A percentile compares a stretch with the other conserved stretches of the same genome.
Conservation (phyloP, 352 stramenopile genomes). For the Phytophthora cactorum region DNA sequence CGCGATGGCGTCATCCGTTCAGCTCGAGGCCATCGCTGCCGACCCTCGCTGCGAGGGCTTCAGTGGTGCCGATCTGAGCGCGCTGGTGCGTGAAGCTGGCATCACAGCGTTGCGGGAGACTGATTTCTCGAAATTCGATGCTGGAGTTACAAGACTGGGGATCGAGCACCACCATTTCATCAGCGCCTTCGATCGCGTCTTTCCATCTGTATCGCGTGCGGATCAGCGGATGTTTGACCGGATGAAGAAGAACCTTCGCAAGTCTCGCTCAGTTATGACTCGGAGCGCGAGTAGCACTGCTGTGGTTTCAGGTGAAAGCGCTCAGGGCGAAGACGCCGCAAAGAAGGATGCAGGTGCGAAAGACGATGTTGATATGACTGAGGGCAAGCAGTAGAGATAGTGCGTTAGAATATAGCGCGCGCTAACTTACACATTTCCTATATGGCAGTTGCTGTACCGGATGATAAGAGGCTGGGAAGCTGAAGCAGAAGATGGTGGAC, state of each 20-base stretch:
- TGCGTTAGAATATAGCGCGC: conserved; percentile 20
- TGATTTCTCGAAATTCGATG: conserved; percentile 45
- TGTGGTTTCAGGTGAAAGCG: not conserved
- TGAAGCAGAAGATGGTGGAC: too few relatives aligned
- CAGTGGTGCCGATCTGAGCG: conserved; percentile 97
- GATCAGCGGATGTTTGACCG: conserved; percentile 89
- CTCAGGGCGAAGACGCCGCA: conserved; percentile 2
- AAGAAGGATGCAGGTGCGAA: conserved; percentile 7
- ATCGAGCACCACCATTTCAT: conserved; percentile 79
- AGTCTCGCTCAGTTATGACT: conserved; percentile 53
- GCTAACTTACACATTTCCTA: conserved; percentile 7
- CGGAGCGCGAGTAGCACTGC: conserved; percentile 15
- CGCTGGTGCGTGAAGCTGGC: conserved; percentile 96
- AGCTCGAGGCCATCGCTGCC: conserved; percentile 91
- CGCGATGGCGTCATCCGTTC: conserved; percentile 66
- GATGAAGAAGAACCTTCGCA: conserved; percentile 90
- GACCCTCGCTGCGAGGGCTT: conserved; percentile 94
- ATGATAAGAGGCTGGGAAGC: too few relatives aligned
- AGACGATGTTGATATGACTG: conserved; percentile 20
- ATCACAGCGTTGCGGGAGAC: conserved; percentile 92
- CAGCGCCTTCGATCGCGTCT: conserved; percentile 79
- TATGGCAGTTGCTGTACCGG: too few relatives aligned
- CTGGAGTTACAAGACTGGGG: conserved; percentile 41
- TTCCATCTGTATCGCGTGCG: conserved; percentile 83
- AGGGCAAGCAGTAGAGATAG: conserved; percentile 21